Conservation (phyloP, 2,329 filamentous ascomycete species). For the Aspergillus sp. region DNA sequence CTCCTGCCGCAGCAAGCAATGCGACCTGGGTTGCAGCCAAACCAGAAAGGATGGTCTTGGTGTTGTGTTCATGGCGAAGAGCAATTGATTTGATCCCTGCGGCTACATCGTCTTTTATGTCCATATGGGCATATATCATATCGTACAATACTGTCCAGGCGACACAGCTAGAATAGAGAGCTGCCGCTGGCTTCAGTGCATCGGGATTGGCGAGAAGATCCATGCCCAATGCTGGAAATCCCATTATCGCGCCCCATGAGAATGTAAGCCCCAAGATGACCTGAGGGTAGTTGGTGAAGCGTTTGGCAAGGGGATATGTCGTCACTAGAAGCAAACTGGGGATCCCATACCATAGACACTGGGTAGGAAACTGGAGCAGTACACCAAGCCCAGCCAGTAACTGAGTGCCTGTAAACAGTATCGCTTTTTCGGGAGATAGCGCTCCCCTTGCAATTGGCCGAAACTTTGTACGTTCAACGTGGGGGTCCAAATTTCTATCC, state of each 20-base stretch:
- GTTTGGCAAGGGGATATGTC: slow-evolving; percentile 48
- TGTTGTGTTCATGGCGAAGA: slow-evolving; percentile 42
- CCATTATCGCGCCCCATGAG: slow-evolving; percentile 46
- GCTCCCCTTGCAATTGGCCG: slow-evolving; percentile 49
- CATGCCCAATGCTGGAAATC: slow-evolving; percentile 40
- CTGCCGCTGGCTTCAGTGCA: slow-evolving; percentile 31
- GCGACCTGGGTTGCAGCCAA: slow-evolving; percentile 36
- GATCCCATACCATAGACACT: slow-evolving; percentile 39
- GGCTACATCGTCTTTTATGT: slow-evolving; percentile 44
- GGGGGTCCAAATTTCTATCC: slow-evolving; percentile 49
- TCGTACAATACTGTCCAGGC: slow-evolving; percentile 46
- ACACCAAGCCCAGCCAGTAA: slow-evolving; percentile 36
- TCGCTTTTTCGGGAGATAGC: slow-evolving; percentile 37
- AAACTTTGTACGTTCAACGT: slow-evolving; percentile 45
- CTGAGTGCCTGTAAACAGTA: slow-evolving; percentile 41
- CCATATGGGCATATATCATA: slow-evolving; percentile 49
- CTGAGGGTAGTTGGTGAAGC: slow-evolving; percentile 49
- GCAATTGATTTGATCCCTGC: slow-evolving; percentile 48
- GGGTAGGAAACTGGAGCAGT: slow-evolving; percentile 36
- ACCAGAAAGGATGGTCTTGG: slow-evolving; percentile 37
- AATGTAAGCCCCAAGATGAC: slow-evolving; percentile 47
- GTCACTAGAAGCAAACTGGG: slow-evolving; percentile 39
- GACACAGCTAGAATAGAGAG: slow-evolving; percentile 42
- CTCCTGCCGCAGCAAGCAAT: slow-evolving; percentile 39
- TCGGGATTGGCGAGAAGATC: slow-evolving; percentile 36